Evolutionary conservation across 768 basidiomycete genomes (phyloP), one percentile per base, ranked within the genome.

Genomic region (Mycena indigotica): DNA sequence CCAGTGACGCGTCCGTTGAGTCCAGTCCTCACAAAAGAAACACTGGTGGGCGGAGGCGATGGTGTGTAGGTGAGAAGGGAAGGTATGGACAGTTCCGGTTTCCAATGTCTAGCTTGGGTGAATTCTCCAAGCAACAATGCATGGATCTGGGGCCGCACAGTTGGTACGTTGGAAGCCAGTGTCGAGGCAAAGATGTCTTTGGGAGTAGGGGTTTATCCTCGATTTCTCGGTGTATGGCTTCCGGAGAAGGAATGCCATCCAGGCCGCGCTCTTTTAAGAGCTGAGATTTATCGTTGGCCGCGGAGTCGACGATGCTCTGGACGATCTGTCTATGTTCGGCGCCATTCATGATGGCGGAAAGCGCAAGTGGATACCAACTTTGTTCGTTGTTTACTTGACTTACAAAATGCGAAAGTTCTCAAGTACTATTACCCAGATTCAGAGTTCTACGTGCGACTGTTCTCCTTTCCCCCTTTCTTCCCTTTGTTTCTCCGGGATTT

Each of bases 161-260:
- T 80, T 96, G 95, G 73, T 95, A 95, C 29, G 79, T 80, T 52
- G 87, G 80, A 49, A 96, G 77, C 84, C 88, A 90, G 58, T 90
- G 85, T 6, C 78, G 74, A 2, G 88, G 89, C 19, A 96, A 73
- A 29, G 71, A 77, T 41, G 80, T 77, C 46, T 83, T 84, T 3
- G 93, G 93, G 21, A 86, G 73, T 28, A 96, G 77, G 23, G 95
- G 75, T 58, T 84, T 84, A 58, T 85, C 77, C 68, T 96, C 93
- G 53, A 98, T 85, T 57, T 88, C 82, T 51, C 70, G 76, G 67
- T 86, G 79, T 17, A 93, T 77, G 61, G 82, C 75, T 41, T 86
- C 82, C 46, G 75, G 76, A 38, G 85, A 79, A 8, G 89, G 89
- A 23, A 84, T 66, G 17, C 71, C 71, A 38, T 78, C 77, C 15